Conservation (phyloP, 371 early-diverging fungal species). For the Funneliformis caledonium region DNA sequence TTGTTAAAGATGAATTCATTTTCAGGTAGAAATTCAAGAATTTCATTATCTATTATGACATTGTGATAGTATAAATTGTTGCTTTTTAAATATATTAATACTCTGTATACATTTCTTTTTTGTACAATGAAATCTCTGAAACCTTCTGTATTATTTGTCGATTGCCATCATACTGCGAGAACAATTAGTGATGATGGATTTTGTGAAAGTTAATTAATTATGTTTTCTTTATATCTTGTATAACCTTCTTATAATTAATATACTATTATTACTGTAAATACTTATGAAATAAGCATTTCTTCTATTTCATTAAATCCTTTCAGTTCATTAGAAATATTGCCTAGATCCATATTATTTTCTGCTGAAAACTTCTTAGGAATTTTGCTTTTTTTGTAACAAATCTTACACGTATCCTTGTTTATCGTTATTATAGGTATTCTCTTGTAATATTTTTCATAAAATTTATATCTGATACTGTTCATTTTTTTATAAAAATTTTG, state of each 20-base stretch:
- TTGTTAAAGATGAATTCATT: too few relatives aligned
- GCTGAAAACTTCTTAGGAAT: constrained; percentile 2
- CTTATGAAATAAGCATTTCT: constrained; percentile 6
- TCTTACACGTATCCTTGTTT: background rate
- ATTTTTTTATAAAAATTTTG: background rate
- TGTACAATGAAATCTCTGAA: too few relatives aligned
- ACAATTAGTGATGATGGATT: constrained; percentile 5
- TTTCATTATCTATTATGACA: too few relatives aligned
- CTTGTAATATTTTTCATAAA: background rate
- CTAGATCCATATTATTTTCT: constrained; percentile 3
- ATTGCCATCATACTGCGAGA: background rate
- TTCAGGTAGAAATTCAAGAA: too few relatives aligned
- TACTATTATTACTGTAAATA: background rate
- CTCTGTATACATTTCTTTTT: too few relatives aligned
- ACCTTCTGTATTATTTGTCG: too few relatives aligned
- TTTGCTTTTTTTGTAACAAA: background rate
- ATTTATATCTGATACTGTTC: background rate
- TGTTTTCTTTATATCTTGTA: background rate
- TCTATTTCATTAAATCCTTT: background rate
- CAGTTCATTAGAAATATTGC: background rate
- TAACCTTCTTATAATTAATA: background rate
- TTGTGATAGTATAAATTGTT: too few relatives aligned
- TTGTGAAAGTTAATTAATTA: background rate
- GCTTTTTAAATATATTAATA: too few relatives aligned
- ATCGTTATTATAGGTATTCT: background rate